Percentiles rank a stretch among this genome's conserved stretches.
phyloP scores from a whole-genome alignment of 495 filamentous ascomycete genomes.

The Venustampulla echinocandica region DNA sequence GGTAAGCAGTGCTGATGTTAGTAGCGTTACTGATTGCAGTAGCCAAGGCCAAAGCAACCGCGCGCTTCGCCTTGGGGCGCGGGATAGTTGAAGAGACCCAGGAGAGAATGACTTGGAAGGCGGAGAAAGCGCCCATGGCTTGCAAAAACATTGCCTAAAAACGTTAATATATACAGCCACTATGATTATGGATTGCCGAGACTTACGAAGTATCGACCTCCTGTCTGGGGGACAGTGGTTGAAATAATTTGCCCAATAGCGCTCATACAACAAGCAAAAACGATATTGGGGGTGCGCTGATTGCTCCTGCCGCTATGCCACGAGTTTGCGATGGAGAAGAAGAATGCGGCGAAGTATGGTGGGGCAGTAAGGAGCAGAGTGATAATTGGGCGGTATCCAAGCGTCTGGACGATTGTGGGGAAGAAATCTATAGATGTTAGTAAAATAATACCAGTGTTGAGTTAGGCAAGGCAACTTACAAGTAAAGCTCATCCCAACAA shows the following conservation, averaged over 20 bases:
- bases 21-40: constrained; percentile 46
- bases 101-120: constrained; percentile 41
- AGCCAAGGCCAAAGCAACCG: constrained; percentile 43
- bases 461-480: no score
- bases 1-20: constrained; percentile 48
- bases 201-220: constrained; percentile 41
- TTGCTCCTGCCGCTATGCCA: constrained; percentile 8
- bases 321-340: constrained; percentile 17
- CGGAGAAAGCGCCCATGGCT: constrained; percentile 33
- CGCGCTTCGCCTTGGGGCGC: constrained; percentile 44
- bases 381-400: constrained; percentile 26
- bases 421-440: constrained; percentile 24
- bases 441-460: constrained; percentile 16
- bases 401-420: constrained; percentile 23
- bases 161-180: neutral
- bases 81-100: constrained; percentile 47
- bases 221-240: constrained; percentile 29
- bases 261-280: constrained; percentile 9
- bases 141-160: constrained; percentile 25
- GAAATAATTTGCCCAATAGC: constrained; percentile 16
- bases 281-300: constrained; percentile 11
- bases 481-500: no score
- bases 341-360: constrained; percentile 15
- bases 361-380: constrained; percentile 30
- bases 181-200: constrained; percentile 23